Conservation (phyloP, 495 filamentous ascomycete genomes). For the Xylaria nigripes region DNA sequence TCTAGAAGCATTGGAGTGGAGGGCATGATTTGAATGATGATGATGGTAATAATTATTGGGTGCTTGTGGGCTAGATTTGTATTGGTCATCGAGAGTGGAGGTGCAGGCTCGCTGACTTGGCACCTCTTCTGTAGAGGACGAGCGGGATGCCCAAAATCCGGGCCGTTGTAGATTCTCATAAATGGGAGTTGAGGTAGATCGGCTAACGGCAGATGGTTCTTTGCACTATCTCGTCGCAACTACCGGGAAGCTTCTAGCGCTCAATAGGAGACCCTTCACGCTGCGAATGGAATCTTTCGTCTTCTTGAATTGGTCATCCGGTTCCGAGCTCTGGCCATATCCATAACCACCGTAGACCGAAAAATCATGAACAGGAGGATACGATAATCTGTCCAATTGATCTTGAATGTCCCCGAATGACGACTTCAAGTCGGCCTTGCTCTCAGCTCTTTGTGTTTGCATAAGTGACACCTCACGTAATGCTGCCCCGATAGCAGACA, state of each 20-base stretch:
- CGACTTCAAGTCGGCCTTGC: slow-evolving; percentile 30
- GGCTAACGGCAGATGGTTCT: not conserved
- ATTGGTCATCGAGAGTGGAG: not conserved
- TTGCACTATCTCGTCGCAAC: slow-evolving; percentile 20
- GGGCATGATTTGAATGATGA: not conserved
- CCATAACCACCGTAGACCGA: slow-evolving; percentile 30
- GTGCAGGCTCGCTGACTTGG: not conserved
- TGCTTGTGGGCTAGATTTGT: not conserved
- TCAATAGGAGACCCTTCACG: slow-evolving; percentile 88
- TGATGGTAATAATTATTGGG: not conserved
- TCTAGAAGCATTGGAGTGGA: not conserved
- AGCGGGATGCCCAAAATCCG: not conserved
- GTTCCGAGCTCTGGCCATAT: slow-evolving; percentile 43
- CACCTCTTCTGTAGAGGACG: not conserved
- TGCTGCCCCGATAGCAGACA: slow-evolving; percentile 35
- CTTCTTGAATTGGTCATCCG: slow-evolving; percentile 66
- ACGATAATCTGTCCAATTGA: slow-evolving; percentile 37
- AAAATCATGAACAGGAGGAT: slow-evolving; percentile 24
- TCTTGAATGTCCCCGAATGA: slow-evolving; percentile 41
- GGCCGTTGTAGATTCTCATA: not conserved
- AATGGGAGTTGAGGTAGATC: not conserved
- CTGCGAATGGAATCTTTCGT: slow-evolving; percentile 79
- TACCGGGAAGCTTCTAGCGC: slow-evolving; percentile 56
- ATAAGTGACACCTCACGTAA: slow-evolving; percentile 46
- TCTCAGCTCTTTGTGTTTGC: slow-evolving; percentile 32